phyloP scores from a whole-genome alignment of 257 asterid species.

The Solanum pennellii region DNA sequence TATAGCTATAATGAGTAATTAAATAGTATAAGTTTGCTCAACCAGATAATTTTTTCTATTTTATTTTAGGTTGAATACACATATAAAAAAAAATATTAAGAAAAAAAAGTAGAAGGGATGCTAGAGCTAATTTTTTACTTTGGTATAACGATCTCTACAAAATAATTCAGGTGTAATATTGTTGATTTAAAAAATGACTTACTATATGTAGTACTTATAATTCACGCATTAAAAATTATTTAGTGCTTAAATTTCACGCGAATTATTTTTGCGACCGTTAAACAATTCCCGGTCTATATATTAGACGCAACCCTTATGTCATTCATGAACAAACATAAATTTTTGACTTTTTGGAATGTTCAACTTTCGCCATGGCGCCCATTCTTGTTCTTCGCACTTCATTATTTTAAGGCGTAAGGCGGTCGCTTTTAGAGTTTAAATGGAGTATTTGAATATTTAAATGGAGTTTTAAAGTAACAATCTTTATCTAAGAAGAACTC shows the following conservation, averaged over 20 bases:
- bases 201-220: background rate
- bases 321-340: background rate
- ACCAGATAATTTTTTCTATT: no score
- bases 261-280: background rate
- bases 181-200: background rate
- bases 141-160: background rate
- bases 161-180: background rate
- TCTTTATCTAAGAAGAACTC: background rate
- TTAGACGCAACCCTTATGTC: accelerated
- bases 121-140: background rate
- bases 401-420: background rate
- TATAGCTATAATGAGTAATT: no score
- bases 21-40: no score
- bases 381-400: background rate
- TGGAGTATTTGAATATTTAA: background rate
- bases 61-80: background rate
- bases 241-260: background rate
- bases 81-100: no score
- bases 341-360: background rate
- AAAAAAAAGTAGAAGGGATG: background rate
- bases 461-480: background rate
- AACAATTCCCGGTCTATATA: background rate
- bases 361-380: background rate
- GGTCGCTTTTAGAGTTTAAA: background rate
- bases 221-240: background rate